phyloP scores from a whole-genome alignment of 1,139 yeast genomes.

The Kurtzmaniella natalensis region DNA sequence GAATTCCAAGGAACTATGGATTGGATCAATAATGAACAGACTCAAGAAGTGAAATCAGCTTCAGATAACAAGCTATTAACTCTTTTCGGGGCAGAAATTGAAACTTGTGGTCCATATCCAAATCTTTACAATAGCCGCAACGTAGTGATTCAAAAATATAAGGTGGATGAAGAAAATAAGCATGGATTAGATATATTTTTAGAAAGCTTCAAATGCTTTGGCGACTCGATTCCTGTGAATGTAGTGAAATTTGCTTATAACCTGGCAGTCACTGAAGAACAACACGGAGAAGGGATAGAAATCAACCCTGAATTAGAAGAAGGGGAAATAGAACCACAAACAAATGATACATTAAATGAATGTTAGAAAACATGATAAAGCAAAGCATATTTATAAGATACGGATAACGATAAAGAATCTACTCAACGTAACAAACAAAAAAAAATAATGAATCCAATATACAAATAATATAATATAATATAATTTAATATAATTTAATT shows the following conservation, averaged over 20 bases:
- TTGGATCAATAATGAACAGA: too few relatives aligned
- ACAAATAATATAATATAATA: too few relatives aligned
- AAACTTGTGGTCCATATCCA: slow-evolving; percentile 56
- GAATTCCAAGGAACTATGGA: slow-evolving; percentile 10
- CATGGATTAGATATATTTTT: slow-evolving; percentile 10
- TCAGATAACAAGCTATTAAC: slow-evolving; percentile 33
- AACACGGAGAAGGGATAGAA: neutral
- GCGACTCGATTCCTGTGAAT: slow-evolving; percentile 12
- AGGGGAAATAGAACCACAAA: too few relatives aligned
- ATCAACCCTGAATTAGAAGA: too few relatives aligned
- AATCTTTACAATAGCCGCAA: slow-evolving; percentile 42
- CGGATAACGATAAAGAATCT: too few relatives aligned
- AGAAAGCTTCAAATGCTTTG: slow-evolving; percentile 12
- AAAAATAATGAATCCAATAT: too few relatives aligned
- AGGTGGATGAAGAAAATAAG: slow-evolving; percentile 11
- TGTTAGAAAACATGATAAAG: too few relatives aligned
- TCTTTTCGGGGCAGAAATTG: slow-evolving; percentile 59
- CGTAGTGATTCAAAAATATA: slow-evolving; percentile 30
- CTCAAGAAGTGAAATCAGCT: too few relatives aligned
- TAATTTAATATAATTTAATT: too few relatives aligned
- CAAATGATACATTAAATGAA: too few relatives aligned
- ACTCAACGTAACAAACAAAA: too few relatives aligned
- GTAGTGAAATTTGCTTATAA: slow-evolving; percentile 10
- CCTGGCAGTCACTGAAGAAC: neutral
- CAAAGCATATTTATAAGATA: too few relatives aligned